Conservation (phyloP, 1,284 basidiomycete species). For the Fereydounia khargensis region DNA sequence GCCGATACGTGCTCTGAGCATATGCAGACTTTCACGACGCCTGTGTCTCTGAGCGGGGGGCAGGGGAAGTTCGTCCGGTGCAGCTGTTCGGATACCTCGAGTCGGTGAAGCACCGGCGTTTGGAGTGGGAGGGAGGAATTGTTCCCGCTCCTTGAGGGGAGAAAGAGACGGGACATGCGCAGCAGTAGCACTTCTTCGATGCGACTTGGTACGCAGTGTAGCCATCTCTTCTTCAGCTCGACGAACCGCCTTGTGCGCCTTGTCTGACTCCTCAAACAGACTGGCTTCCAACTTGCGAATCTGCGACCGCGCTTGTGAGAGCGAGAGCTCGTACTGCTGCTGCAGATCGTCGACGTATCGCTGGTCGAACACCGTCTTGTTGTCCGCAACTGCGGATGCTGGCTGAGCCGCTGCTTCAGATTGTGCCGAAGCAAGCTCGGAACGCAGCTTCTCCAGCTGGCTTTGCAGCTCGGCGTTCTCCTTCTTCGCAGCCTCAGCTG, state of each 20-base stretch:
- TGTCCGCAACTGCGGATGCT: slow-evolving; percentile 12
- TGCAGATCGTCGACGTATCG: slow-evolving; percentile 28
- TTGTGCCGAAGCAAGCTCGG: neutral
- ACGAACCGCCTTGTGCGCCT: slow-evolving; percentile 26
- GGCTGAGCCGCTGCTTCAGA: slow-evolving; percentile 1
- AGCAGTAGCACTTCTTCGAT: slow-evolving; percentile 17
- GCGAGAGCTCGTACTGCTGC: slow-evolving; percentile 37
- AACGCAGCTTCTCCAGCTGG: slow-evolving; percentile 2
- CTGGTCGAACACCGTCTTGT: slow-evolving; percentile 21
- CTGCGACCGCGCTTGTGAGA: slow-evolving; percentile 27
- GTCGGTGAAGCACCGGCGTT: neutral
- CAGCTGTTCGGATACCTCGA: slow-evolving; percentile 20
- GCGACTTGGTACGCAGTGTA: slow-evolving; percentile 1
- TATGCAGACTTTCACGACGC: slow-evolving; percentile 17
- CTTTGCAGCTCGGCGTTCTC: slow-evolving; percentile 20
- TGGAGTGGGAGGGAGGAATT: slow-evolving; percentile 4
- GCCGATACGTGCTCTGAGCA: slow-evolving; percentile 25
- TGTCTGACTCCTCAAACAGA: slow-evolving; percentile 41
- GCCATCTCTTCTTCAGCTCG: slow-evolving; percentile 26
- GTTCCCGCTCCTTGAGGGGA: slow-evolving; percentile 22
- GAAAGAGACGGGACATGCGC: slow-evolving; percentile 23
- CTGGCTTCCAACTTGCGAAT: slow-evolving; percentile 38
- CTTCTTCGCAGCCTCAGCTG: slow-evolving; percentile 22
- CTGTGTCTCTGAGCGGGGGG: slow-evolving; percentile 23
- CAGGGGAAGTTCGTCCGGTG: slow-evolving; percentile 18